Base-by-base conservation (phyloP, 2,329 filamentous ascomycete species). In the Xylaria sp. region DNA sequence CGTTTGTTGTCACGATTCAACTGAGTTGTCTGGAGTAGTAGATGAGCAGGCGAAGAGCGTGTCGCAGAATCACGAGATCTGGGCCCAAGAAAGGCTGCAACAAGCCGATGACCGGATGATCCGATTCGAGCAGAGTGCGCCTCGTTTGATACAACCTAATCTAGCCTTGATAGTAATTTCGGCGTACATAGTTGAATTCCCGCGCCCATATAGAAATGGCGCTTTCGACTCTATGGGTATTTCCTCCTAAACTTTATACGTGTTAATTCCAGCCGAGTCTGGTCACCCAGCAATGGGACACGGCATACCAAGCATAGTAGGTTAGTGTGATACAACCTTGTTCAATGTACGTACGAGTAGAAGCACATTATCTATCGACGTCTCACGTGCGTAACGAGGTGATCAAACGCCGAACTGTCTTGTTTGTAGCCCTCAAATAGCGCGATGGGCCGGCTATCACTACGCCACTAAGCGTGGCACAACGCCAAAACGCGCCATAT, bases 41-140 rank as follows among this genome's bases (percentile, higher is more conserved):
- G 31, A 31, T 40, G 38, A 42, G 49, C 40, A 63, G 54, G 53
- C 33, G 58, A 59, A 23, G 62, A 38, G 44, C 31, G 44, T 62
- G 20, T 40, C 6, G 17, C 44, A 40, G 13, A 44, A 46, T 23
- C 28, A 36, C 40, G 17, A 17, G 6, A 51, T 59, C 36, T 42
- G 20, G 46, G 33, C 23, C 23, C 20, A 44, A 46, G 31, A 17
- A 20, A 31, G 46, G 7, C 42, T 15, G 44, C 11, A 56, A 33
- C 17, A 56, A 23, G 58, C 49, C 49, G 15, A 58, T 33, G 44
- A 36, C 38, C 42, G 17, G 23, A 4, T 49, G 28, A 64, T 63
- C 36, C 54, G 53, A 28, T 48, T 48, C 33, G 26, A 59, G 40
- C 28, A 38, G 31, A 62, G 40, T 17, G 20, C 53, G n/a, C 23